Conservation (phyloP, 2,329 filamentous ascomycete species). For the Penicillium sp. region DNA sequence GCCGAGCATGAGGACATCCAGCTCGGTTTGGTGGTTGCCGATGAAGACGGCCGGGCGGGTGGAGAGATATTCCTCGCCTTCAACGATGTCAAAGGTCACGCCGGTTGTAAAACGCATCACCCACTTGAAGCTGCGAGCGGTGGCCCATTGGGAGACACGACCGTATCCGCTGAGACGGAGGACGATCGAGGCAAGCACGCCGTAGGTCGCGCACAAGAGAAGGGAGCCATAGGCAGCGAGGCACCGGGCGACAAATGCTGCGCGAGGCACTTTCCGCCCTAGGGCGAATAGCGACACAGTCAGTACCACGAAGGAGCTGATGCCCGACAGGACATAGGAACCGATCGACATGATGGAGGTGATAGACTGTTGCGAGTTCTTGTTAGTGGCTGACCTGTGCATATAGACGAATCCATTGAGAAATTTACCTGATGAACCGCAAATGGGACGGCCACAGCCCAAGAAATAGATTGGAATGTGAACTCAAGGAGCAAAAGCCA, state of each 20-base stretch:
- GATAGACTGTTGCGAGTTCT: not conserved
- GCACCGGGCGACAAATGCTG: slow-evolving; percentile 44
- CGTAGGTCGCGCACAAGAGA: slow-evolving; percentile 58
- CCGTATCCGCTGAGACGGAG: slow-evolving; percentile 67
- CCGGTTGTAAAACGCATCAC: slow-evolving; percentile 70
- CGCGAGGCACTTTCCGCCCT: slow-evolving; percentile 39
- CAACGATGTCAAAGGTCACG: slow-evolving; percentile 65
- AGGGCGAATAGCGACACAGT: slow-evolving; percentile 46
- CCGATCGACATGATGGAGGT: slow-evolving; percentile 55
- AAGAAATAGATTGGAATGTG: slow-evolving; percentile 13
- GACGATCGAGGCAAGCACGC: slow-evolving; percentile 65
- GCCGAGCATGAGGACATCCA: slow-evolving; percentile 89
- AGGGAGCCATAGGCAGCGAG: slow-evolving; percentile 44
- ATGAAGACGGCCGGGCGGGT: slow-evolving; percentile 83
- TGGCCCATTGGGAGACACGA: slow-evolving; percentile 78
- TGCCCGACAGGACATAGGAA: slow-evolving; percentile 52
- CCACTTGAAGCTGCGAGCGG: slow-evolving; percentile 72
- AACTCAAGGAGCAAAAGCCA: slow-evolving; percentile 9
- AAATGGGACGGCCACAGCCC: slow-evolving; percentile 7
- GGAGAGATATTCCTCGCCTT: slow-evolving; percentile 59
- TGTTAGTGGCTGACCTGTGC: not conserved
- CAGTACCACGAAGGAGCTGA: slow-evolving; percentile 61
- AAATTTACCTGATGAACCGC: slow-evolving; percentile 3
- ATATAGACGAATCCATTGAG: not conserved
- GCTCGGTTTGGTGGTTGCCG: slow-evolving; percentile 91